A percentile compares a stretch with the other conserved stretches of the same genome.
These are phyloP conservation scores for Apophysomyces variabilis DNA, from an alignment of 371 early-diverging fungal species.

Conservation along the genomic window DNA sequence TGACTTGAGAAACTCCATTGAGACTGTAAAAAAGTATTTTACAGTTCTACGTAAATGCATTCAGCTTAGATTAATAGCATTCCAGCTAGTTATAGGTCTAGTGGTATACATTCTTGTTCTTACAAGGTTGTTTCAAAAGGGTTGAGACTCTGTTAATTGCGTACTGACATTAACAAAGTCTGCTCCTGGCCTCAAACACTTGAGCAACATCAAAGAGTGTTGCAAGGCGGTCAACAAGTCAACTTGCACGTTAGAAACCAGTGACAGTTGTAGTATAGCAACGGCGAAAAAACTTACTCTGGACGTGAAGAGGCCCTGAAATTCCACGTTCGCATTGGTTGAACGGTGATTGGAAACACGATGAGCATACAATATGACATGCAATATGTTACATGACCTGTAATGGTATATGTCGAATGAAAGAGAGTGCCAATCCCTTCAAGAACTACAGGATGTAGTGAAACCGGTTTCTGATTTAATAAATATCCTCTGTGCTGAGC, in stretches of 20 bases:
- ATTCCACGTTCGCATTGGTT: conserved; percentile 23
- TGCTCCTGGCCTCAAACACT: conserved; percentile 23
- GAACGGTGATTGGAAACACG: conserved; percentile 15
- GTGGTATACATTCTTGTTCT: no score
- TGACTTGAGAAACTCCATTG: no score
- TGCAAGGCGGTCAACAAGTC: neutral
- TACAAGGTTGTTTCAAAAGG: no score
- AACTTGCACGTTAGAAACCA: neutral
- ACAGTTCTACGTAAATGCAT: no score
- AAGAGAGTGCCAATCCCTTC: neutral
- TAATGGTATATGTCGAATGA: neutral
- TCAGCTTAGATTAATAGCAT: no score
- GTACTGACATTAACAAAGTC: conserved; percentile 24
- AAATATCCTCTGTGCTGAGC: neutral
- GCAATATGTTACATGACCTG: neutral
- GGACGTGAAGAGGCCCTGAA: conserved; percentile 25
- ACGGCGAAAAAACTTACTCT: conserved; percentile 7
- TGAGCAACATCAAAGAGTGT: neutral
- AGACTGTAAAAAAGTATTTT: no score
- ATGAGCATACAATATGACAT: conserved; percentile 9
- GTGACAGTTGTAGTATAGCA: neutral
- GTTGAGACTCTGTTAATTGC: neutral
- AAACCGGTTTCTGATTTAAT: neutral
- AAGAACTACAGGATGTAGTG: neutral
- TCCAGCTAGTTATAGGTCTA: no score